phyloP scores from a whole-genome alignment of 345 rosid genomes.

The Nephelium lappaceum region DNA sequence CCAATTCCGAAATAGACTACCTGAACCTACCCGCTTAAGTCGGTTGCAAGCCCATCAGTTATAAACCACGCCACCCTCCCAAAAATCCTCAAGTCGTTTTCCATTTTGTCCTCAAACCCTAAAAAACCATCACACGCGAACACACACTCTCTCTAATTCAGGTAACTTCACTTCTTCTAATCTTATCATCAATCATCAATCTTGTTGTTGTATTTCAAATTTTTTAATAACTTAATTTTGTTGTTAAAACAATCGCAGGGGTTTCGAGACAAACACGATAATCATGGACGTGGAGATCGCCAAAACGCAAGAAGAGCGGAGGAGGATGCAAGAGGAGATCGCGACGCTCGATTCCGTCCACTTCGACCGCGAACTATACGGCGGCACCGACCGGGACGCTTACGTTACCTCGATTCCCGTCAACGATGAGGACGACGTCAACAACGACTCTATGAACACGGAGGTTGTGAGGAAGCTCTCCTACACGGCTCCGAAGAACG shows the following conservation, averaged over 20 bases:
- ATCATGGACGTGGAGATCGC: conserved; percentile 76
- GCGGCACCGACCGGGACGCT: conserved; percentile 64
- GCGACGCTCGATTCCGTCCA: conserved; percentile 72
- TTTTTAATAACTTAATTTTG: too few species aligned
- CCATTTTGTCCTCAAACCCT: conserved; percentile 5
- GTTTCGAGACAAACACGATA: not conserved
- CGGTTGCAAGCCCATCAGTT: not conserved
- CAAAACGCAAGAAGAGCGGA: conserved; percentile 81
- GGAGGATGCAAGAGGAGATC: conserved; percentile 68
- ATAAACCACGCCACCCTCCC: not conserved
- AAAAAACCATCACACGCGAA: too few species aligned
- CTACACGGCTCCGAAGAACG: conserved; percentile 86
- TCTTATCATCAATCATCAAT: not conserved
- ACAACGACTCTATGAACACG: conserved; percentile 56
- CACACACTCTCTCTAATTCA: not conserved
- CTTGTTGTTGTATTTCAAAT: too few species aligned
- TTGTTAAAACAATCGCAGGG: not conserved
- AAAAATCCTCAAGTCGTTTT: not conserved
- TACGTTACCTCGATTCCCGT: conserved; percentile 77
- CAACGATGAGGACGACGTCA: conserved; percentile 80
- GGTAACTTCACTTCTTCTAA: not conserved
- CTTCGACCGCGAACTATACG: conserved; percentile 81
- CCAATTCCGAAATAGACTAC: not conserved
- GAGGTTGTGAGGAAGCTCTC: conserved; percentile 81
- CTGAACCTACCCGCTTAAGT: not conserved